Percentiles rank a stretch among this genome's conserved stretches.
Evolutionary conservation across 2,329 filamentous ascomycete species (phyloP).

Genomic region (Trichophaea hybrida): DNA sequence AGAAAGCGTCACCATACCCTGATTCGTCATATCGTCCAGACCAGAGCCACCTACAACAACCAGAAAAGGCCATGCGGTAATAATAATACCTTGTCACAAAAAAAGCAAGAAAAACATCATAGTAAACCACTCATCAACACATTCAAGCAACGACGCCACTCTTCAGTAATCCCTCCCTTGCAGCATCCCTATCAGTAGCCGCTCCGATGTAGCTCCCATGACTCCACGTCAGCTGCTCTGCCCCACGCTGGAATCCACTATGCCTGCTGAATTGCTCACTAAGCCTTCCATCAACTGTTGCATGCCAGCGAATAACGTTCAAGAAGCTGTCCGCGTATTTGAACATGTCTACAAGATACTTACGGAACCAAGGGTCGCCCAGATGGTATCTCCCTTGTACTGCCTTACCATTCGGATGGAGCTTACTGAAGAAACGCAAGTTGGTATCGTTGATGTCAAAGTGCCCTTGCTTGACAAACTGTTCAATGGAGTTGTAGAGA

Average conservation of each 20-base stretch:
- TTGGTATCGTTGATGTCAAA: conserved; percentile 29
- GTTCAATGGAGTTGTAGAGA: conserved; percentile 31
- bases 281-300: conserved; percentile 31
- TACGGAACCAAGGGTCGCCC: conserved; percentile 8
- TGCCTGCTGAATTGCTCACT: conserved; percentile 35
- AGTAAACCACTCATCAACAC: background rate
- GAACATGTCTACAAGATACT: conserved; percentile 28
- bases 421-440: conserved; percentile 30
- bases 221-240: conserved; percentile 35
- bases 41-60: no score
- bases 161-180: background rate
- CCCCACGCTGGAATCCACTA: conserved; percentile 33
- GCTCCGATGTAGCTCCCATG: conserved; percentile 35
- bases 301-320: conserved; percentile 32
- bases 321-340: conserved; percentile 33
- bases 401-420: conserved; percentile 27
- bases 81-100: background rate
- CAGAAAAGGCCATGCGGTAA: no score
- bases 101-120: background rate
- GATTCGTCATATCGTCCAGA: no score
- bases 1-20: no score
- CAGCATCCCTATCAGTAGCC: conserved; percentile 29
- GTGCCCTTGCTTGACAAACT: conserved; percentile 26
- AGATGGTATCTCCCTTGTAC: conserved; percentile 3
- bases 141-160: background rate